A percentile compares a stretch with the other conserved stretches of the same genome.
phyloP scores from a whole-genome alignment of 2,329 filamentous ascomycete species.

The Aureobasidium sp. region DNA sequence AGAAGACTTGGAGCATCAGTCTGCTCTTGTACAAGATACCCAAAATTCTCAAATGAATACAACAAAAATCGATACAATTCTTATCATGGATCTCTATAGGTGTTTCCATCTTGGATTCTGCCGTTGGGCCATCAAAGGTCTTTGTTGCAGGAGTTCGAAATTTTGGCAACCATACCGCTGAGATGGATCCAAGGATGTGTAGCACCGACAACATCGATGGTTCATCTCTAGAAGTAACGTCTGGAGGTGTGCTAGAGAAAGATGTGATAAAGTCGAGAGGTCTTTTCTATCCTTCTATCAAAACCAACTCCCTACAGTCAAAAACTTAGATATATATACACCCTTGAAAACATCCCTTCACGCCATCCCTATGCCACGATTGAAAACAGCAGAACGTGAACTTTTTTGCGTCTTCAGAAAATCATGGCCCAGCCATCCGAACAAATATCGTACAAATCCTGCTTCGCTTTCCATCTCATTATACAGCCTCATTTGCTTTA shows the following conservation, averaged over 20 bases:
- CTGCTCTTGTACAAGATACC: neutral
- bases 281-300: neutral
- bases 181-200: neutral
- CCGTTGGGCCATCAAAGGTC: too few relatives aligned
- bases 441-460: constrained; percentile 8
- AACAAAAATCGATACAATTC: neutral
- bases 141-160: too few relatives aligned
- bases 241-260: too few relatives aligned
- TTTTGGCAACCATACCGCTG: too few relatives aligned
- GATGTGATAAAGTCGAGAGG: neutral
- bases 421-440: neutral
- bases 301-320: neutral
- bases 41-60: neutral
- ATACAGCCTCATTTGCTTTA: constrained; percentile 20
- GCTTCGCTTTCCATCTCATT: neutral
- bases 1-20: neutral
- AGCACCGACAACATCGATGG: too few relatives aligned
- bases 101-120: too few relatives aligned
- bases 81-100: too few relatives aligned
- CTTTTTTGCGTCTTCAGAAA: neutral
- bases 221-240: too few relatives aligned
- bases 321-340: neutral
- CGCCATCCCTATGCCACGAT: neutral
- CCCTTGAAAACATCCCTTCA: neutral
- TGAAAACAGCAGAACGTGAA: neutral